These are phyloP conservation scores for Ogataea trehaloabstinens DNA, from an alignment of 805 yeast species.

Conservation along the genomic window DNA sequence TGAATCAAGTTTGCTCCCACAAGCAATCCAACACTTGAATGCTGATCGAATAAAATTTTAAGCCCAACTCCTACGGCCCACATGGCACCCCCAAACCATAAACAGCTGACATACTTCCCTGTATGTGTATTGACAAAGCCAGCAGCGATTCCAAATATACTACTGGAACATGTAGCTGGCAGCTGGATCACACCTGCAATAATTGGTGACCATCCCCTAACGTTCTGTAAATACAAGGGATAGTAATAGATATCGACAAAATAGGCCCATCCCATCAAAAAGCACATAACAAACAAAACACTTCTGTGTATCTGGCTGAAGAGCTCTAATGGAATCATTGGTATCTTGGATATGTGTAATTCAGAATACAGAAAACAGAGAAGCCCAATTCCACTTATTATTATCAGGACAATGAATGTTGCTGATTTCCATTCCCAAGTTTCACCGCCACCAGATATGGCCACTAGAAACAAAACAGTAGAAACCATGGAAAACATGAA, in stretches of 20 bases:
- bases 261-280: slow-evolving; percentile 47
- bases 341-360: slow-evolving; percentile 40
- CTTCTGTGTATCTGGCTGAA: slow-evolving; percentile 34
- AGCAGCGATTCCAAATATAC: slow-evolving; percentile 37
- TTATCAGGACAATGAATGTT: slow-evolving; percentile 29
- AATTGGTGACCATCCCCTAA: slow-evolving; percentile 38
- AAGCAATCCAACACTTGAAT: slow-evolving; percentile 32
- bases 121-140: slow-evolving; percentile 41
- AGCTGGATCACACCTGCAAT: slow-evolving; percentile 40
- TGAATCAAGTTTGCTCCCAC: slow-evolving; percentile 35
- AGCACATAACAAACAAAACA: slow-evolving; percentile 31
- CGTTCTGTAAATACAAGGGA: slow-evolving; percentile 45
- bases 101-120: slow-evolving; percentile 38
- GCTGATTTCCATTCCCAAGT: slow-evolving; percentile 48
- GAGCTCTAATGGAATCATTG: slow-evolving; percentile 48
- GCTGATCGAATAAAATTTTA: slow-evolving; percentile 31
- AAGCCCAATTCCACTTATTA: slow-evolving; percentile 38
- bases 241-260: slow-evolving; percentile 44
- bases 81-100: slow-evolving; percentile 29
- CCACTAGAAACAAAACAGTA: slow-evolving; percentile 48
- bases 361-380: slow-evolving; percentile 45
- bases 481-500: slow-evolving; percentile 35
- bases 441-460: slow-evolving; percentile 59
- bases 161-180: slow-evolving; percentile 35
- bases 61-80: slow-evolving; percentile 42